Evolutionary conservation across 2,329 filamentous ascomycete genomes (phyloP).

Genomic region (Zopfia rhizophila): DNA sequence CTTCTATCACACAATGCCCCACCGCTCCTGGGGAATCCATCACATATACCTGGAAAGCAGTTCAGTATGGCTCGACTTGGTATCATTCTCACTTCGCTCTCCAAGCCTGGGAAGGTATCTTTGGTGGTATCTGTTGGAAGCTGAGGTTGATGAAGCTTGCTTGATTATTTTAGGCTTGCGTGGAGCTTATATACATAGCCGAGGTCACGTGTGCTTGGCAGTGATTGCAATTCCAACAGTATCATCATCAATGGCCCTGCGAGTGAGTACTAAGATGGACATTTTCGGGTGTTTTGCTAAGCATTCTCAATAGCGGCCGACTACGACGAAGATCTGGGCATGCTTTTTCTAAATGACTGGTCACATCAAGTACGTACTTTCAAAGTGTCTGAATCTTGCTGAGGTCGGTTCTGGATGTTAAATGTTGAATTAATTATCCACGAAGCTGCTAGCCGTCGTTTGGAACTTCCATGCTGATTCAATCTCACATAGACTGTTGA

Average conservation of each 20-base stretch:
- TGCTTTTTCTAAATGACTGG: conserved; percentile 57
- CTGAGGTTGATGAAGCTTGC: no score
- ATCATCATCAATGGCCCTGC: conserved; percentile 55
- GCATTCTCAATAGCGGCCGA: conserved; percentile 29
- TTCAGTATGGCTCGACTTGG: conserved; percentile 55
- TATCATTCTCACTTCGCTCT: conserved; percentile 56
- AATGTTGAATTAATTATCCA: no score
- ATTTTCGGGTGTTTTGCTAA: conserved; percentile 22
- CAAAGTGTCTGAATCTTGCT: no score
- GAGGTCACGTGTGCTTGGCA: no score
- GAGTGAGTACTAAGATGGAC: no score
- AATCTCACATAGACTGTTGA: conserved; percentile 42
- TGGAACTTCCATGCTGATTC: neutral
- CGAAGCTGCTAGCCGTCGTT: no score
- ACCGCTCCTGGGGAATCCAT: conserved; percentile 32
- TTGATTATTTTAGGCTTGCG: no score
- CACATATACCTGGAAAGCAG: conserved; percentile 49
- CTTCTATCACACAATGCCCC: conserved; percentile 47
- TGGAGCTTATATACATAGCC: no score
- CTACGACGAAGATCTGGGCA: conserved; percentile 58
- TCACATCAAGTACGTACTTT: conserved; percentile 44
- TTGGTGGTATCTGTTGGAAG: no score
- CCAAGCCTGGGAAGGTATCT: conserved; percentile 55
- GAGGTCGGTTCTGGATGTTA: no score
- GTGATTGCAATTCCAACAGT: no score